Evolutionary conservation across 805 yeast genomes (phyloP), one percentile per base, ranked within the genome.

Genomic region (Helenozyma rhizophorensis): DNA sequence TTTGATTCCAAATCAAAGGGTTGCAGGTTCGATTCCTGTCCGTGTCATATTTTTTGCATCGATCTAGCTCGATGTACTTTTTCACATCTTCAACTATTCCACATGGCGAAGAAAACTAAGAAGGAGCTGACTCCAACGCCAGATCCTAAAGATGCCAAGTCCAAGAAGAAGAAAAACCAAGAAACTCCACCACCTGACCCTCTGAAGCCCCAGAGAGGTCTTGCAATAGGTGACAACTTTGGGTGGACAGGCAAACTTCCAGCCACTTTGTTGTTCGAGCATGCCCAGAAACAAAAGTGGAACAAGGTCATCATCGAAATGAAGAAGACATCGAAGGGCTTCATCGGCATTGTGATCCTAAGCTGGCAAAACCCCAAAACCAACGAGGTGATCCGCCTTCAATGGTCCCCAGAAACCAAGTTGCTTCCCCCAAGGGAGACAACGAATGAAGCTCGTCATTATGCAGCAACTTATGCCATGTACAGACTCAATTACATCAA

Each of bases 231-330:
- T 10, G 80, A 83, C 11, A 73, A 82, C 23, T 63, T 79, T 27
- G 86, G 90, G 18, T 88, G 96, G 96, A 88, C 96, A 0, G 98
- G 98, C 1, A 90, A 90, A 49, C 65, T 90, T 11, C 97, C 98
- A 0, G 87, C 84, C 2, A 79, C 93, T 0, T 58, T 90, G 12
- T 69, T 90, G 4, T 86, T 86, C 50, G 98, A 90, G 51, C 81
- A 79, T 43, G 83, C 93, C 42, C 96, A 86, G 54, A 83, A 81
- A 53, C 78, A 74, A 38, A 86, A 87, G 58, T 90, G 98, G 98
- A 82, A 80, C 37, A 81, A 80, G 44, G 94, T 86, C 3, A 79
- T 73, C 14, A 85, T 86, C 45, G 89, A 84, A 30, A 80, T 82
- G 83, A 70, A 61, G 27, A 53, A 58, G 41, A 39, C 43, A 6